Conservation (phyloP, 805 yeast species). For the Debaryomyces prosopidis region DNA sequence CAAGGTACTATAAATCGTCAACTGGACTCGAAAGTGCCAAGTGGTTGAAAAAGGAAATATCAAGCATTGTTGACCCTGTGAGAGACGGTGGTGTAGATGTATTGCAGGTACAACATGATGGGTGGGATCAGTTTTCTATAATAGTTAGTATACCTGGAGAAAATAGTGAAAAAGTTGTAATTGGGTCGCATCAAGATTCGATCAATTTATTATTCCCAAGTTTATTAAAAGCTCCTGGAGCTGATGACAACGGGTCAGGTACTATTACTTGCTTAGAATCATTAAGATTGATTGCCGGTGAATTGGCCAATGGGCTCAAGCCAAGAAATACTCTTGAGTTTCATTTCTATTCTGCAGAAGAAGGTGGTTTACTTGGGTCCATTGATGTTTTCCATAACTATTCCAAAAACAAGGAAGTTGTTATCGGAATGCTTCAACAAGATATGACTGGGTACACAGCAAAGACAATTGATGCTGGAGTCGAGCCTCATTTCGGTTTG, state of each 20-base stretch:
- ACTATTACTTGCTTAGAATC: constrained; percentile 77
- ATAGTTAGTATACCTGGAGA: constrained; percentile 64
- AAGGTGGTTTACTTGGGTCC: constrained; percentile 87
- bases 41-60: constrained; percentile 62
- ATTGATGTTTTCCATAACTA: constrained; percentile 69
- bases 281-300: constrained; percentile 56
- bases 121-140: constrained; percentile 78
- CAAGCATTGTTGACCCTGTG: constrained; percentile 33
- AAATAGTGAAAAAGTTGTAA: constrained; percentile 55
- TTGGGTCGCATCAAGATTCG: constrained; percentile 91
- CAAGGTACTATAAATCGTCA: constrained; percentile 74
- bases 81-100: constrained; percentile 33
- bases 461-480: constrained; percentile 48
- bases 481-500: constrained; percentile 74
- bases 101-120: constrained; percentile 55
- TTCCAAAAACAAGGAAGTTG: constrained; percentile 42
- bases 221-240: constrained; percentile 80
- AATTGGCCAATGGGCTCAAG: constrained; percentile 32
- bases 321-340: constrained; percentile 82
- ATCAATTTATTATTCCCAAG: constrained; percentile 72
- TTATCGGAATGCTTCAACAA: constrained; percentile 86
- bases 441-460: constrained; percentile 88
- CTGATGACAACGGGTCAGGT: constrained; percentile 94
- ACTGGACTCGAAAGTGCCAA: constrained; percentile 69
- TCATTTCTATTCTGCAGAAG: constrained; percentile 95